Percentiles rank a stretch among this genome's conserved stretches.
Evolutionary conservation across 2,329 filamentous ascomycete genomes (phyloP).

Genomic region (Leptographium flavum): DNA sequence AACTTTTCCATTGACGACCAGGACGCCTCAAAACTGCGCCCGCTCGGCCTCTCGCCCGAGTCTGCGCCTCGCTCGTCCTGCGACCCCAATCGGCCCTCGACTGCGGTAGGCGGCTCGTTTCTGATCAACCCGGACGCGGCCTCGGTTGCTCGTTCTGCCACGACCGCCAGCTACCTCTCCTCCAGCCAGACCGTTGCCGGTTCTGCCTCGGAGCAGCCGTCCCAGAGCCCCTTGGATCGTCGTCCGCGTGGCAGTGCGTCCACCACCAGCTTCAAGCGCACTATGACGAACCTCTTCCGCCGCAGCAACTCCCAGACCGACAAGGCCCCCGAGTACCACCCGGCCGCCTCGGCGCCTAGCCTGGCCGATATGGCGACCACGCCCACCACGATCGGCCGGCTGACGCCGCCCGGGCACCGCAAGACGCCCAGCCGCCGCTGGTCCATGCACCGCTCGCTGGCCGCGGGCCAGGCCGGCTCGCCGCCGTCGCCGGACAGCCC

Average conservation of each 20-base stretch:
- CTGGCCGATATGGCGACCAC: slow-evolving; percentile 12
- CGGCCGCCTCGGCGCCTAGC: slow-evolving; percentile 15
- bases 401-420: slow-evolving; percentile 2
- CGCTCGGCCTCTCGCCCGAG: background rate
- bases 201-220: slow-evolving; percentile 12
- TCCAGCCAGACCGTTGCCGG: slow-evolving; percentile 8
- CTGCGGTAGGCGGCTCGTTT: slow-evolving; percentile 9
- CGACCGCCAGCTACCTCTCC: slow-evolving; percentile 3
- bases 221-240: slow-evolving; percentile 18
- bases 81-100: slow-evolving; percentile 2
- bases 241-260: slow-evolving; percentile 24
- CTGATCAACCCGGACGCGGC: slow-evolving; percentile 1
- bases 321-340: slow-evolving; percentile 10
- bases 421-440: slow-evolving; percentile 24
- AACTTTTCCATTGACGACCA: background rate
- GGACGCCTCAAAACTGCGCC: background rate
- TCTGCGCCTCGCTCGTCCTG: background rate
- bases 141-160: background rate
- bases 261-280: slow-evolving; percentile 31
- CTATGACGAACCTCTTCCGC: slow-evolving; percentile 34
- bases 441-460: slow-evolving; percentile 30
- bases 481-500: slow-evolving; percentile 34
- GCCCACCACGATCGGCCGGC: background rate
- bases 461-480: slow-evolving; percentile 31
- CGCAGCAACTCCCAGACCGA: slow-evolving; percentile 24